Percentiles rank a stretch among this genome's conserved stretches.
Conservation (phyloP, 2,329 filamentous ascomycete genomes). For the Remersonia thermophila region DNA sequence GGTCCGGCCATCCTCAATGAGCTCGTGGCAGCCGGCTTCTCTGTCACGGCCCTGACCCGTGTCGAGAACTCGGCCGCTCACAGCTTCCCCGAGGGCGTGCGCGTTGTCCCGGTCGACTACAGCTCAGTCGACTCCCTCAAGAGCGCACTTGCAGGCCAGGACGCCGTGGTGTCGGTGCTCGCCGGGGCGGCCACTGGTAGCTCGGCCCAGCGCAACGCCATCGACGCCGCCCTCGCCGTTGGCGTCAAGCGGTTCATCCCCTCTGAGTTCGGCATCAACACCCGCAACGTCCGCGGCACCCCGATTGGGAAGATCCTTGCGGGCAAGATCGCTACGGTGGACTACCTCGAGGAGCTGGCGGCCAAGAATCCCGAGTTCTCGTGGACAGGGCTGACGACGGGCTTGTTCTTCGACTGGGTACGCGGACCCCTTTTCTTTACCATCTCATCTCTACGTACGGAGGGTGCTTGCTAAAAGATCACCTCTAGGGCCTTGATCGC, state of each 20-base stretch:
- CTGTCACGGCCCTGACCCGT: constrained; percentile 39
- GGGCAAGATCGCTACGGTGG: constrained; percentile 24
- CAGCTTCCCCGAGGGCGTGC: constrained; percentile 24
- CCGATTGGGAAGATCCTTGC: constrained; percentile 19
- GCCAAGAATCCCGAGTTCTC: constrained; percentile 34
- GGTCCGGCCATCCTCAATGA: constrained; percentile 21
- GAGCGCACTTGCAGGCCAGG: constrained; percentile 36
- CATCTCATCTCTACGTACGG: background rate
- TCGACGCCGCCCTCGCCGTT: constrained; percentile 43
- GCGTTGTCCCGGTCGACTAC: constrained; percentile 35
- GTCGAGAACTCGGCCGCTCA: constrained; percentile 19
- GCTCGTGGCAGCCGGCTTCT: constrained; percentile 29
- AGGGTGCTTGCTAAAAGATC: background rate
- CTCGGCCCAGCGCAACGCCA: constrained; percentile 33
- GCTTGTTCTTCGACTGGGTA: constrained; percentile 51
- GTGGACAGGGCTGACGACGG: constrained; percentile 48
- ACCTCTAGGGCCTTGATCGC: constrained; percentile 29
- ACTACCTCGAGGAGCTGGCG: constrained; percentile 39
- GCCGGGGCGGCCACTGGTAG: constrained; percentile 26
- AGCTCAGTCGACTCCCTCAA: constrained; percentile 30
- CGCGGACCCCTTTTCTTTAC: constrained; percentile 3
- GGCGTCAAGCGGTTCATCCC: constrained; percentile 47
- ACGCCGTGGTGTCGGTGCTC: constrained; percentile 42
- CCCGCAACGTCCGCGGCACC: constrained; percentile 16
- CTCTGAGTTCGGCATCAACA: constrained; percentile 36